phyloP scores from a whole-genome alignment of 2,329 filamentous ascomycete genomes.

The Chrysosporium keratinophilum region DNA sequence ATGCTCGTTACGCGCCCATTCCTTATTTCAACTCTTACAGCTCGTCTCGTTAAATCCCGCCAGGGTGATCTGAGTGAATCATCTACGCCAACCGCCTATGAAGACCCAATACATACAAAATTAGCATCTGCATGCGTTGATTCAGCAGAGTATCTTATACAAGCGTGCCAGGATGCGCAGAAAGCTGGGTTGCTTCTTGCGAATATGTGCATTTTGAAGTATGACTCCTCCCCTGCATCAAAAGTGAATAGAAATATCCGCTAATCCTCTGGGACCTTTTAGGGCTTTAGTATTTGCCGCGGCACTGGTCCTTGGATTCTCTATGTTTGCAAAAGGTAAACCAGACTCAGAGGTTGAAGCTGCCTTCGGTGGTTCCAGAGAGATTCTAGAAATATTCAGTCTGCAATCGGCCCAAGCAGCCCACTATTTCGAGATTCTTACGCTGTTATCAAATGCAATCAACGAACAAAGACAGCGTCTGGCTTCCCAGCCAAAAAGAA shows the following conservation, averaged over 20 bases:
- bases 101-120: conserved; percentile 25
- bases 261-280: conserved; percentile 5
- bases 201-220: conserved; percentile 54
- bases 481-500: conserved; percentile 22
- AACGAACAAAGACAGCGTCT: conserved; percentile 32
- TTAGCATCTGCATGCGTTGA: conserved; percentile 47
- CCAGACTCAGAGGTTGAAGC: conserved; percentile 38
- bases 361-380: conserved; percentile 43
- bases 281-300: conserved; percentile 48
- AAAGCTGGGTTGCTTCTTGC: conserved; percentile 38
- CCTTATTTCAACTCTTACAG: conserved; percentile 42
- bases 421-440: conserved; percentile 49
- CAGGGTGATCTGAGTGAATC: neutral
- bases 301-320: conserved; percentile 47
- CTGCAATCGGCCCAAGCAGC: conserved; percentile 46
- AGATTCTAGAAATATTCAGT: conserved; percentile 42
- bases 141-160: conserved; percentile 46
- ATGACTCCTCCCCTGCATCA: conserved; percentile 18
- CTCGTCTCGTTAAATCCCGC: neutral
- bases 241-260: neutral
- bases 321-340: conserved; percentile 43
- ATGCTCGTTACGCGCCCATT: conserved; percentile 49
- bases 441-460: conserved; percentile 39
- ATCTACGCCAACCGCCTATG: conserved; percentile 12
- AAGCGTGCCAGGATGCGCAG: conserved; percentile 44